Evolutionary conservation across 768 basidiomycete species (phyloP).

Genomic region (Termitomyces sp.): DNA sequence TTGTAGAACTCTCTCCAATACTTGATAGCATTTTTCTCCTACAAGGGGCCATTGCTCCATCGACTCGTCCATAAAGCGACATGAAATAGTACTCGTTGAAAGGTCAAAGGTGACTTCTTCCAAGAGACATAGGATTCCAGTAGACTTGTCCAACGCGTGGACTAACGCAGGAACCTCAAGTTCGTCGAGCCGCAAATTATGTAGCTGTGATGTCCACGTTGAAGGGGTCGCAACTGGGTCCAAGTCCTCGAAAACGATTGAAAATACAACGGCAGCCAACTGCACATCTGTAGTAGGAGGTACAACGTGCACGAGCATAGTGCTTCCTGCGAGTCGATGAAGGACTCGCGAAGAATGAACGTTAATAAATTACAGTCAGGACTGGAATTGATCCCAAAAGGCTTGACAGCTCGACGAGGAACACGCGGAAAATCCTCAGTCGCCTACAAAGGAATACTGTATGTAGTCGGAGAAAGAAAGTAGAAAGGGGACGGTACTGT

Average conservation of each 20-base stretch:
- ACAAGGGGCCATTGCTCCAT: slow-evolving; percentile 42
- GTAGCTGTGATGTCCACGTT: slow-evolving; percentile 52
- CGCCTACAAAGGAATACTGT: background rate
- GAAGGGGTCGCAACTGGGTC: slow-evolving; percentile 42
- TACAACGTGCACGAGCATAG: slow-evolving; percentile 14
- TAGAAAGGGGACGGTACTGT: background rate
- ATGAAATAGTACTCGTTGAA: slow-evolving; percentile 35
- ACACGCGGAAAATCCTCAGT: background rate
- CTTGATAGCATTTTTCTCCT: slow-evolving; percentile 30
- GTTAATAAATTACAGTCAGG: background rate
- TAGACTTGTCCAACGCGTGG: slow-evolving; percentile 57
- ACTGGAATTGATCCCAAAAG: background rate
- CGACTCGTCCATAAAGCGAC: slow-evolving; percentile 54
- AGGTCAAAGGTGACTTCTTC: slow-evolving; percentile 62
- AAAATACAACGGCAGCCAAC: slow-evolving; percentile 53
- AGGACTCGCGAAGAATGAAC: slow-evolving; percentile 3
- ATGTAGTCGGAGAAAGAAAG: background rate
- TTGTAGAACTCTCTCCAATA: slow-evolving; percentile 43
- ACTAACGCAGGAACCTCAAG: slow-evolving; percentile 46
- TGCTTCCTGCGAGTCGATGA: background rate
- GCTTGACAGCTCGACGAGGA: background rate
- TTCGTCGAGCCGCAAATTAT: slow-evolving; percentile 41
- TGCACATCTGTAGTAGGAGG: slow-evolving; percentile 17
- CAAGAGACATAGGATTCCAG: slow-evolving; percentile 48
- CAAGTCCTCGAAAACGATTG: slow-evolving; percentile 46